Evolutionary conservation across 345 rosid genomes (phyloP), one percentile per base, ranked within the genome.

Genomic region (Lagerstroemia speciosa): DNA sequence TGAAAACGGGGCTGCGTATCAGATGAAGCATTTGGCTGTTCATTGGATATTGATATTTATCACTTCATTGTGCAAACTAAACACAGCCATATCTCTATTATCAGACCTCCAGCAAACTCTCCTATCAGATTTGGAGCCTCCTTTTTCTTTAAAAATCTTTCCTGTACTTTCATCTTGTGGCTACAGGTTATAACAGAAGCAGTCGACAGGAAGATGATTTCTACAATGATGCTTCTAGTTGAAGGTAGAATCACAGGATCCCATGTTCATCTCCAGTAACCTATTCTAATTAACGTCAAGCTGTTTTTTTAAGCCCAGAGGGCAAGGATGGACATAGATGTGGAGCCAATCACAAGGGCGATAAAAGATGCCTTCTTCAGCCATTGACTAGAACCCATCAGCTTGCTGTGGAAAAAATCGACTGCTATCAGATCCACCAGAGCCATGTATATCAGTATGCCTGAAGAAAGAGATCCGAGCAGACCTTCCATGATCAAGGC

Each of bases 321-420:
- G 38, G 98, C 98, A 70, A 93, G 97, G 50, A 93, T 75, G 50
- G 98, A 93, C 98, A 93, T 93, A 36, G 87, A 78, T 12, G 86
- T 79, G 60, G 97, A 93, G 71, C 97, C 97, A 8, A 89, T 78
- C 52, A 71, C 62, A 36, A 93, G 76, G 36, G 93, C 89, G 53
- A 93, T 31, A 52, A 79, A 93, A 53, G 94, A 93, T 2, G 78
- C 75, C 76, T 93, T 91, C 87, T 89, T 93, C 75, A 93, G 68
- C 83, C 81, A 75, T 8, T 62, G 71, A 27, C 74, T 70, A 1
- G 97, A 91, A 53, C 72, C 75, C 83, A 91, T 85, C 80, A 91
- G 65, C 87, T 91, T 91, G 91, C 87, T 89, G 40, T 93, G 97
- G 80, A 93, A 91, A 75, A 93, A 93, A 65, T 93, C 98, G 24